Percentiles rank a stretch among this genome's conserved stretches.
These are phyloP conservation scores for Ustilago crameri DNA, from an alignment of 1,284 basidiomycete species.

Conservation along the genomic window DNA sequence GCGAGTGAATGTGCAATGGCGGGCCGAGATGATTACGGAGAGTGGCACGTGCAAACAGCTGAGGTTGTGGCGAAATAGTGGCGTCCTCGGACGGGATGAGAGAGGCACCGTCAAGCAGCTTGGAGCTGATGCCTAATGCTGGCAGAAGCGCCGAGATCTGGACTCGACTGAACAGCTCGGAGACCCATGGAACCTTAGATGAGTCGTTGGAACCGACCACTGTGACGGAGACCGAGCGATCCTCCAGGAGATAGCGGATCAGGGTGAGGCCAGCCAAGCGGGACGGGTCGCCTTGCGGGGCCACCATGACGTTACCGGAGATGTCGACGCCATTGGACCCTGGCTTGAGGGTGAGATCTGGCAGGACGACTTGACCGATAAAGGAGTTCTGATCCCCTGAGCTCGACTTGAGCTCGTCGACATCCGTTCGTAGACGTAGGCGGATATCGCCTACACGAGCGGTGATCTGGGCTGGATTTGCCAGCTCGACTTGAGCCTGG, in stretches of 20 bases:
- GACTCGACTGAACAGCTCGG: slow-evolving; percentile 32
- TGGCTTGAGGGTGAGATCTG: slow-evolving; percentile 26
- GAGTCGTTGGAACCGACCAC: slow-evolving; percentile 25
- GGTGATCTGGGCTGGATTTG: slow-evolving; percentile 38
- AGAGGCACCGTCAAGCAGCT: slow-evolving; percentile 54
- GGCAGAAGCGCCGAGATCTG: slow-evolving; percentile 42
- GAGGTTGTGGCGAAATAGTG: slow-evolving; percentile 4
- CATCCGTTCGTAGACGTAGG: slow-evolving; percentile 27
- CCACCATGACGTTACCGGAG: slow-evolving; percentile 25
- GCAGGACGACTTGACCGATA: slow-evolving; percentile 34
- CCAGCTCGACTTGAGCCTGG: slow-evolving; percentile 35
- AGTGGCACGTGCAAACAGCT: slow-evolving; percentile 51
- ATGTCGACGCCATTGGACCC: slow-evolving; percentile 12
- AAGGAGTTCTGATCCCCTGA: slow-evolving; percentile 20
- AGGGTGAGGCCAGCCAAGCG: slow-evolving; percentile 30
- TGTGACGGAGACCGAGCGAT: slow-evolving; percentile 35
- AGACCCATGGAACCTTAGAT: slow-evolving; percentile 47
- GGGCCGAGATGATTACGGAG: slow-evolving; percentile 54
- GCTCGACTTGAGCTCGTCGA: slow-evolving; percentile 27
- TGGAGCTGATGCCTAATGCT: slow-evolving; percentile 43
- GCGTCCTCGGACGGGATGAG: slow-evolving; percentile 26
- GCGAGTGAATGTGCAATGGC: slow-evolving; percentile 36
- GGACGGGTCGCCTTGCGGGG: slow-evolving; percentile 6
- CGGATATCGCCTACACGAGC: slow-evolving; percentile 28
- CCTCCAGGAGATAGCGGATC: slow-evolving; percentile 50